Conservation (phyloP, 495 filamentous ascomycete species). For the Xylaria scruposa region DNA sequence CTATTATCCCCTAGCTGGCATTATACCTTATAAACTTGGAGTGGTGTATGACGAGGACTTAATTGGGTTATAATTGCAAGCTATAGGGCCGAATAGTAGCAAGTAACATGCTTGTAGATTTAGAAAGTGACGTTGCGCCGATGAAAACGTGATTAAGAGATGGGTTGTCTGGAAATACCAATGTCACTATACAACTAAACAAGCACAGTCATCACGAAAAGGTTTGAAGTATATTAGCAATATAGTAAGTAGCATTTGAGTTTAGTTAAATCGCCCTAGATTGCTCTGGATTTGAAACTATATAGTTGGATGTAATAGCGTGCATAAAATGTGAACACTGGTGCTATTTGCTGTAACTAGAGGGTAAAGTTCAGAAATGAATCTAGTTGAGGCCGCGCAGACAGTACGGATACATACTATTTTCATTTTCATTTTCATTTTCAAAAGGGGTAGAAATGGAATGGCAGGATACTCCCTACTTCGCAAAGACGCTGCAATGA, state of each 20-base stretch:
- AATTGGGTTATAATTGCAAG: not conserved
- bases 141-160: not conserved
- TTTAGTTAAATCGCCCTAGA: not conserved
- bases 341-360: not conserved
- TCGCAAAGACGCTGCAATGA: not conserved
- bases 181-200: not conserved
- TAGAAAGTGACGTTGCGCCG: not conserved
- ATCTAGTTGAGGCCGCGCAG: not conserved
- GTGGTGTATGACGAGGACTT: not conserved
- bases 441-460: not conserved
- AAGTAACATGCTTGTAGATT: not conserved
- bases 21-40: not conserved
- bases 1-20: not conserved
- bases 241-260: not conserved
- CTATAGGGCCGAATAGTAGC: not conserved
- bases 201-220: not conserved
- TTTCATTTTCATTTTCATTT: not conserved
- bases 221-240: not conserved
- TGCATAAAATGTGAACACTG: not conserved
- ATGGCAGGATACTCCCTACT: not conserved
- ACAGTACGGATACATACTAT: not conserved
- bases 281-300: not conserved
- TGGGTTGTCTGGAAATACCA: not conserved
- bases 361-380: not conserved
- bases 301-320: not conserved